phyloP scores from a whole-genome alignment of 176 grass and related monocot species.

The Lolium multiflorum region DNA sequence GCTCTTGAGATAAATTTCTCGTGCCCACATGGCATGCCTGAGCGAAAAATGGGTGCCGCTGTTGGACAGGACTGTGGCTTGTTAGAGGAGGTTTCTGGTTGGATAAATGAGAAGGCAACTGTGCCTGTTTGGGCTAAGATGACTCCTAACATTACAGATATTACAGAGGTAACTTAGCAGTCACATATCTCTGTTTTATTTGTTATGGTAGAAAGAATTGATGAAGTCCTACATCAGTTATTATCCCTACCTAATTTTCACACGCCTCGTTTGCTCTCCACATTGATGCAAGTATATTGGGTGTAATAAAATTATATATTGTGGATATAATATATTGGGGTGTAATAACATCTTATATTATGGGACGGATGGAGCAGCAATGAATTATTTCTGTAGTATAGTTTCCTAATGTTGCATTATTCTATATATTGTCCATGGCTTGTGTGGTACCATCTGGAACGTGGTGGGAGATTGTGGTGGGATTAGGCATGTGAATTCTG shows the following conservation, averaged over 20 bases:
- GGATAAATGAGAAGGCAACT: constrained; percentile 99
- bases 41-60: constrained; percentile 97
- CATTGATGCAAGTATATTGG: constrained; percentile 12
- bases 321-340: too few relatives aligned
- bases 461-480: neutral
- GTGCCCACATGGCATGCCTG: constrained; percentile 98
- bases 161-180: constrained; percentile 67
- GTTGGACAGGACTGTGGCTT: constrained; percentile 94
- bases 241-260: constrained; percentile 18
- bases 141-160: constrained; percentile 99
- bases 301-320: too few relatives aligned
- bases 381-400: constrained; percentile 1
- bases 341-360: too few relatives aligned
- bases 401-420: neutral
- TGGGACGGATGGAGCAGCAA: neutral
- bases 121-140: constrained; percentile 99
- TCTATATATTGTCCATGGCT: neutral
- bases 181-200: neutral
- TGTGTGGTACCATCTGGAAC: neutral
- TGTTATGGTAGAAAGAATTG: neutral
- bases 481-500: constrained; percentile 14
- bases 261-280: neutral
- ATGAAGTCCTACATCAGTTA: neutral
- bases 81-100: constrained; percentile 86
- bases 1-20: constrained; percentile 99